Evolutionary conservation across 495 filamentous ascomycete genomes (phyloP).

Genomic region (Lasiosphaeriaceae sp.): DNA sequence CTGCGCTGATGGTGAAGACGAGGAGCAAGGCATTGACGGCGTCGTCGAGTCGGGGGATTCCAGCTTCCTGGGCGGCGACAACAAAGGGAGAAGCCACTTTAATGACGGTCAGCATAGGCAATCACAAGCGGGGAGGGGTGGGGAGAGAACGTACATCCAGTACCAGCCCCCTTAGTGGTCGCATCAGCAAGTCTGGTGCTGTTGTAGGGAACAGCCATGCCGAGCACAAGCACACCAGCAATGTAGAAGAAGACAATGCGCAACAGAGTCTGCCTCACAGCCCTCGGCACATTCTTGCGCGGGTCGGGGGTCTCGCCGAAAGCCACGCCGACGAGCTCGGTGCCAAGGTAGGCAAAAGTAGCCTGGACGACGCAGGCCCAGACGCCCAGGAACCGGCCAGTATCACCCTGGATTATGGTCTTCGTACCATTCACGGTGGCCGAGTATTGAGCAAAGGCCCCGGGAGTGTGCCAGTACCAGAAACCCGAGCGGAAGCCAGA

Average conservation of each 20-base stretch:
- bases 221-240: constrained; percentile 65
- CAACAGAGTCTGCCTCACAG: constrained; percentile 68
- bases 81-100: constrained; percentile 63
- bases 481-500: constrained; percentile 67
- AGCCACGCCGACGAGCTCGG: constrained; percentile 78
- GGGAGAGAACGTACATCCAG: constrained; percentile 19
- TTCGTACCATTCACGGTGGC: constrained; percentile 7
- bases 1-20: constrained; percentile 74
- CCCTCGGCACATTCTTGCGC: constrained; percentile 66
- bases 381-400: constrained; percentile 65
- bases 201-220: constrained; percentile 61
- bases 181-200: constrained; percentile 56
- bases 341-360: constrained; percentile 80
- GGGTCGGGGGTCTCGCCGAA: constrained; percentile 79
- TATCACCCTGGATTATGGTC: constrained; percentile 33
- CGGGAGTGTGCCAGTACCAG: constrained; percentile 73
- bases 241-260: constrained; percentile 76
- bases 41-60: constrained; percentile 61
- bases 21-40: constrained; percentile 79
- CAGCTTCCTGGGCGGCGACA: constrained; percentile 57
- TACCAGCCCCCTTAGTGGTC: constrained; percentile 41
- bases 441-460: constrained; percentile 61
- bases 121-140: background rate
- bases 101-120: background rate
- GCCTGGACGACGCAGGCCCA: constrained; percentile 77